These are phyloP conservation scores for Colletotrichum truncatum DNA, from an alignment of 2,329 filamentous ascomycete genomes.

Conservation along the genomic window DNA sequence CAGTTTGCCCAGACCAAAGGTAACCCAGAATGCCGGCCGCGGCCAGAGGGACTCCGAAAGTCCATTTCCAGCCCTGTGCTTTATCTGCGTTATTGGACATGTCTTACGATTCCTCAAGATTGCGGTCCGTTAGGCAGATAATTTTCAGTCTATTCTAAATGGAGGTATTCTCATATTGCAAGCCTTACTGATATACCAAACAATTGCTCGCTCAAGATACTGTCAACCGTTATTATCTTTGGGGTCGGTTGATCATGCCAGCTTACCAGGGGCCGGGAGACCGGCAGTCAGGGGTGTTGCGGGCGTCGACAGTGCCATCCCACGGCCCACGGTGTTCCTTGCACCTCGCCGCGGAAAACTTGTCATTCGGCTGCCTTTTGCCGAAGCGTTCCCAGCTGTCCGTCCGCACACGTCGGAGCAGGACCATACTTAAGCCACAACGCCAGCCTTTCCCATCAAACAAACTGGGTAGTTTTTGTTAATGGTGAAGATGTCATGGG, in stretches of 20 bases:
- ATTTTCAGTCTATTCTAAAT: no score
- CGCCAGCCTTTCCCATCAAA: no score
- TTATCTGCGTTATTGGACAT: neutral
- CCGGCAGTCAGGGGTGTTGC: neutral
- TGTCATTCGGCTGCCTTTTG: neutral
- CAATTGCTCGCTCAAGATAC: neutral
- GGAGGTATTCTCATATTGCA: neutral
- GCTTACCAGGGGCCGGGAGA: neutral
- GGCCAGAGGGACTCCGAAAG: neutral
- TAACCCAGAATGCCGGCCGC: neutral
- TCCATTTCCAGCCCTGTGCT: neutral
- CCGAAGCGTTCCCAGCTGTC: neutral
- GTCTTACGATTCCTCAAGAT: no score
- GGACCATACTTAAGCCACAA: no score
- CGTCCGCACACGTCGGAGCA: no score
- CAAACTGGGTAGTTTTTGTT: no score
- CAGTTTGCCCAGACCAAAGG: neutral
- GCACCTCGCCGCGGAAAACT: conserved; percentile 5
- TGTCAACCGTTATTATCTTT: neutral
- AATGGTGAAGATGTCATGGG: no score
- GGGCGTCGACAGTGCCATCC: neutral
- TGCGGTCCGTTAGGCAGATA: no score
- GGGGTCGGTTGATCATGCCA: neutral
- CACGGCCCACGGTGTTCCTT: neutral
- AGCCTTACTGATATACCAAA: neutral